Conservation (phyloP, 192 early-diverging fungal species). For the Entomortierella parvispora region DNA sequence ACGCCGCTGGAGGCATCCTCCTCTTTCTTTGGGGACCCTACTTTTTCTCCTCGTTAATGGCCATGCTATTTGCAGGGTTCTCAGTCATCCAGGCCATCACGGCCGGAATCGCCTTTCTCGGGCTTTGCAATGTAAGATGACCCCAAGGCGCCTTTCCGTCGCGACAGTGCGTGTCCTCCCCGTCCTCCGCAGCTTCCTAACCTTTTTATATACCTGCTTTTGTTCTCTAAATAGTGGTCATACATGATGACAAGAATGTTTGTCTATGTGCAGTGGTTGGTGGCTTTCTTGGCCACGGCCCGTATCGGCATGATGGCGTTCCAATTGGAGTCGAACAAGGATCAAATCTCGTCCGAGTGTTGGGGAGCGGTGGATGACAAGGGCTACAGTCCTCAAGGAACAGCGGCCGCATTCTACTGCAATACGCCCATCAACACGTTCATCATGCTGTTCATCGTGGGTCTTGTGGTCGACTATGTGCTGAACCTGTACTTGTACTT, state of each 20-base stretch:
- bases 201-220: not conserved
- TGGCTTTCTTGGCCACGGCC: conserved; percentile 30
- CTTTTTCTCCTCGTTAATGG: conserved; percentile 43
- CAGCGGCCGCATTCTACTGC: conserved; percentile 44
- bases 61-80: conserved; percentile 45
- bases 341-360: conserved; percentile 22
- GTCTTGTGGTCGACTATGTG: conserved; percentile 40
- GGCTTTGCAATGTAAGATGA: conserved; percentile 38
- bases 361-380: conserved; percentile 46
- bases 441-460: conserved; percentile 38
- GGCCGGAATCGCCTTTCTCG: conserved; percentile 43
- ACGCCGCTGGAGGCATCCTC: conserved; percentile 33
- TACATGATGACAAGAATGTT: conserved; percentile 53
- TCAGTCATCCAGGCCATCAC: conserved; percentile 29
- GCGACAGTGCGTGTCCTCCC: not conserved
- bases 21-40: conserved; percentile 47
- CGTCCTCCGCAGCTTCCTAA: too few species aligned
- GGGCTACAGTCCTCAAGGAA: conserved; percentile 39
- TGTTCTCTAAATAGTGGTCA: conserved; percentile 31
- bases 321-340: conserved; percentile 40
- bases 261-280: conserved; percentile 36
- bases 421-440: conserved; percentile 41
- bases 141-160: not conserved
- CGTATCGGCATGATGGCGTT: conserved; percentile 46
- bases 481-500: conserved; percentile 52